Percentiles rank a stretch among this genome's conserved stretches.
Conservation (phyloP, 139 green algal genomes). For the Edaphochlamys debaryana region DNA sequence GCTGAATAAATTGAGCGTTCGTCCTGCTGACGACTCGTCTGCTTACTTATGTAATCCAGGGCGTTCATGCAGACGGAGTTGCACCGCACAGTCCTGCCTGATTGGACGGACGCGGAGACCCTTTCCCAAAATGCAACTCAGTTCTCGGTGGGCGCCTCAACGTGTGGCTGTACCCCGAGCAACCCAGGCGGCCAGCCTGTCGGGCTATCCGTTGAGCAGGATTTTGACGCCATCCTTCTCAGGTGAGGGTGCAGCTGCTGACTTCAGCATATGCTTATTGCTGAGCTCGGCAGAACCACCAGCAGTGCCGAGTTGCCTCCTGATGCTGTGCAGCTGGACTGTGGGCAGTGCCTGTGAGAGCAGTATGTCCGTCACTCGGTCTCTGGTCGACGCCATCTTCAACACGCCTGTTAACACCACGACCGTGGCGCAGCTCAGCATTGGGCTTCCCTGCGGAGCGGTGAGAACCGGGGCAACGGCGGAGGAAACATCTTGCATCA, state of each 20-base stretch:
- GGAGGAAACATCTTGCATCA: no score
- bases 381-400: background rate
- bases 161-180: background rate
- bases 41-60: background rate
- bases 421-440: background rate
- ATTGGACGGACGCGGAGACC: background rate
- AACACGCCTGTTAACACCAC: background rate
- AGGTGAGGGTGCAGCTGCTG: background rate
- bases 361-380: background rate
- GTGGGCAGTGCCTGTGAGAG: slow-evolving; percentile 8
- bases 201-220: background rate
- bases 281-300: background rate
- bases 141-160: background rate
- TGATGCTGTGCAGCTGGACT: background rate
- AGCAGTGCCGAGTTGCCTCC: background rate
- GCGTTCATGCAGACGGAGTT: background rate
- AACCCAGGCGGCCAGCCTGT: background rate
- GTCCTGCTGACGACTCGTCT: no score
- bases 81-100: background rate
- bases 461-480: no score
- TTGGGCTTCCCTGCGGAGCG: background rate
- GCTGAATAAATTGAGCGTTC: no score
- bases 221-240: background rate
- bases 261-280: background rate
- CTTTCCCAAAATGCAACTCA: no score